phyloP scores from a whole-genome alignment of 164 flowering plant genomes.

The Saururus chinensis region DNA sequence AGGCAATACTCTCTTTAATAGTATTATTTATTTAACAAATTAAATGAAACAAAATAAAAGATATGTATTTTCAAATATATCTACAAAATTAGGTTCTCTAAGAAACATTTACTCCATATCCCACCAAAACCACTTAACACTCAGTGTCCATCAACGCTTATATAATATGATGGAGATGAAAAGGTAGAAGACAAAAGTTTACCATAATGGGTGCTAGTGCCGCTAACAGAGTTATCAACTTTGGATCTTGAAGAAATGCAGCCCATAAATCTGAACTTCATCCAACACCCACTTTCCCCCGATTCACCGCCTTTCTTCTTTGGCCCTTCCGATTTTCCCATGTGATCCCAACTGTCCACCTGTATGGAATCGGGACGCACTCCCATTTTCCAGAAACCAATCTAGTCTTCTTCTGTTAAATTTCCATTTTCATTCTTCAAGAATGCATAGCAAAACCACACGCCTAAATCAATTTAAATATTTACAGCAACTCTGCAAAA shows the following conservation, averaged over 20 bases:
- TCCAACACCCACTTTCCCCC: constrained; percentile 56
- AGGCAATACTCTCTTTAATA: no score
- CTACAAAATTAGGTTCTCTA: no score
- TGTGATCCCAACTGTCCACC: constrained; percentile 17
- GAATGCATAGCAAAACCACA: no score
- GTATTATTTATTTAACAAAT: no score
- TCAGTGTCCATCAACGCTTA: no score
- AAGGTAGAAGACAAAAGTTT: constrained; percentile 5
- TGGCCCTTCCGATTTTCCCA: constrained; percentile 16
- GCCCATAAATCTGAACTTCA: constrained; percentile 44
- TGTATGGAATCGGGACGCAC: constrained; percentile 16
- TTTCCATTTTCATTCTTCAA: constrained; percentile 7
- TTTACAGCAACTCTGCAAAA: no score
- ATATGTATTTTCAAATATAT: no score
- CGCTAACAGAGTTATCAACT: constrained; percentile 65
- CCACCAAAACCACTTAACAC: no score
- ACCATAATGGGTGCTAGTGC: constrained; percentile 44
- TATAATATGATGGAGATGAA: no score
- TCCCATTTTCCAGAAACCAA: constrained; percentile 15
- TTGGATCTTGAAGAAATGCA: constrained; percentile 80
- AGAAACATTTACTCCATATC: no score
- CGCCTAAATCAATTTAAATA: no score
- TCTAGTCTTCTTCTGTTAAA: constrained; percentile 4
- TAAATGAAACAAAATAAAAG: no score
- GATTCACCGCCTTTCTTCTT: constrained; percentile 15